These are phyloP conservation scores for Neofusicoccum laricinum DNA, from an alignment of 2,329 filamentous ascomycete genomes.

Conservation along the genomic window DNA sequence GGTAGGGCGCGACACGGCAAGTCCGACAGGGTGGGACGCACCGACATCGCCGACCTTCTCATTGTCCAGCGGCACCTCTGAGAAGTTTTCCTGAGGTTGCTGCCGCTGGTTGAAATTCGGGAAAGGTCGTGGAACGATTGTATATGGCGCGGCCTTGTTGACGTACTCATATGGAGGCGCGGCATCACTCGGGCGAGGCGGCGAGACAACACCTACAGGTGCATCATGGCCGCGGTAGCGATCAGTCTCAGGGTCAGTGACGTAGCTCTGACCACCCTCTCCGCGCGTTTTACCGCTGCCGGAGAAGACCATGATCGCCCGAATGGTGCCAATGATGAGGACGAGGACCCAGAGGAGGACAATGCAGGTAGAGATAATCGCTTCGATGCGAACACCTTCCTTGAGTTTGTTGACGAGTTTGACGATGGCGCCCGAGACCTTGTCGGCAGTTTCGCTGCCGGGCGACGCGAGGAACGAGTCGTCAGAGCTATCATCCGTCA, in stretches of 20 bases:
- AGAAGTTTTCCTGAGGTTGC: conserved; percentile 18
- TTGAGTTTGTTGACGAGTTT: conserved; percentile 67
- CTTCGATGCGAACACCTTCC: conserved; percentile 69
- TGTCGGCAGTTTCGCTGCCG: conserved; percentile 70
- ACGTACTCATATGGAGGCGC: conserved; percentile 44
- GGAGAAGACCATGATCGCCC: conserved; percentile 62
- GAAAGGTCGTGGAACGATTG: conserved; percentile 43
- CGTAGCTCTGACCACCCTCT: conserved; percentile 53
- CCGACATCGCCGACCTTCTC: conserved; percentile 46
- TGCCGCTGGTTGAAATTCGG: conserved; percentile 38
- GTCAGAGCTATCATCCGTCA: conserved; percentile 52
- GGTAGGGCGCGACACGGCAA: conserved; percentile 40
- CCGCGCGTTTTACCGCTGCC: conserved; percentile 58
- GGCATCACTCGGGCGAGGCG: conserved; percentile 22
- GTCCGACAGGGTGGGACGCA: conserved; percentile 38
- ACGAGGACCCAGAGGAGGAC: conserved; percentile 76
- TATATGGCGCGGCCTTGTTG: conserved; percentile 48
- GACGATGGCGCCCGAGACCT: conserved; percentile 73
- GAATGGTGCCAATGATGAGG: conserved; percentile 68
- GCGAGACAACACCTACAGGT: conserved; percentile 1
- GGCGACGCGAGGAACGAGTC: conserved; percentile 76
- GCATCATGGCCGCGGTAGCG: conserved; percentile 15
- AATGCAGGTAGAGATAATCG: conserved; percentile 73
- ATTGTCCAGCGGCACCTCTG: conserved; percentile 21
- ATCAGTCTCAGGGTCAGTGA: conserved; percentile 25